These are phyloP conservation scores for Xerocomus amazonicus DNA, from an alignment of 1,284 basidiomycete species.

Conservation along the genomic window DNA sequence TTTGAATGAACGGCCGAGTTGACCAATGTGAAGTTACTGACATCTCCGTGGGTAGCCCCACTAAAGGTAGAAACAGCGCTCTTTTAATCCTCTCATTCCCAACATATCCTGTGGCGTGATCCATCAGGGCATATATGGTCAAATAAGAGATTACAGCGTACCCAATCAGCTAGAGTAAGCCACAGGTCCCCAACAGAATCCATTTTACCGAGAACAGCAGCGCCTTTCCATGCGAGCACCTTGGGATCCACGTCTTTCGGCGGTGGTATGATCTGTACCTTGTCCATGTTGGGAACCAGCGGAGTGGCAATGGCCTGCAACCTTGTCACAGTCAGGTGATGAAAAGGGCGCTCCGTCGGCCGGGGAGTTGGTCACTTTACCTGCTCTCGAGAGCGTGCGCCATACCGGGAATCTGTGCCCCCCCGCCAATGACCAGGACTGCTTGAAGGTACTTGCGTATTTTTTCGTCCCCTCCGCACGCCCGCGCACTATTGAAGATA, in stretches of 20 bases:
- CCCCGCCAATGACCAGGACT: slow-evolving; percentile 86
- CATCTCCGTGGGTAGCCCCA: neutral
- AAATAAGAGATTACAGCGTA: slow-evolving; percentile 35
- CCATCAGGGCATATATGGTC: slow-evolving; percentile 7
- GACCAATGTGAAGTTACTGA: neutral
- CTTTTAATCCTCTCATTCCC: slow-evolving; percentile 76
- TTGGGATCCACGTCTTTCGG: slow-evolving; percentile 91
- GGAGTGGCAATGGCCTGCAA: slow-evolving; percentile 85
- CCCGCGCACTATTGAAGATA: slow-evolving; percentile 86
- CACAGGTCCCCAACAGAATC: slow-evolving; percentile 88
- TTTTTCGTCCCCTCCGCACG: slow-evolving; percentile 84
- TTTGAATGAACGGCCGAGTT: neutral
- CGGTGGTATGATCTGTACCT: slow-evolving; percentile 85
- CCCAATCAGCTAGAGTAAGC: slow-evolving; percentile 87
- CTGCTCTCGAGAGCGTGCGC: slow-evolving; percentile 76
- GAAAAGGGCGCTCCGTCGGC: slow-evolving; percentile 6
- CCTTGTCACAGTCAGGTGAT: slow-evolving; percentile 29
- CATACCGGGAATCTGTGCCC: slow-evolving; percentile 71
- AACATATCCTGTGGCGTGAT: slow-evolving; percentile 54
- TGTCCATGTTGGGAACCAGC: slow-evolving; percentile 74
- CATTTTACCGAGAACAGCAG: slow-evolving; percentile 90
- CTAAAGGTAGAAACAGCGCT: slow-evolving; percentile 72
- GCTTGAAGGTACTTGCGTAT: slow-evolving; percentile 87
- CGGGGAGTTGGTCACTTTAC: slow-evolving; percentile 36
- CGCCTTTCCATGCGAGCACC: slow-evolving; percentile 93